Evolutionary conservation across 2,329 filamentous ascomycete genomes (phyloP), one percentile per base, ranked within the genome.

Genomic region (Aureobasidium sp.): DNA sequence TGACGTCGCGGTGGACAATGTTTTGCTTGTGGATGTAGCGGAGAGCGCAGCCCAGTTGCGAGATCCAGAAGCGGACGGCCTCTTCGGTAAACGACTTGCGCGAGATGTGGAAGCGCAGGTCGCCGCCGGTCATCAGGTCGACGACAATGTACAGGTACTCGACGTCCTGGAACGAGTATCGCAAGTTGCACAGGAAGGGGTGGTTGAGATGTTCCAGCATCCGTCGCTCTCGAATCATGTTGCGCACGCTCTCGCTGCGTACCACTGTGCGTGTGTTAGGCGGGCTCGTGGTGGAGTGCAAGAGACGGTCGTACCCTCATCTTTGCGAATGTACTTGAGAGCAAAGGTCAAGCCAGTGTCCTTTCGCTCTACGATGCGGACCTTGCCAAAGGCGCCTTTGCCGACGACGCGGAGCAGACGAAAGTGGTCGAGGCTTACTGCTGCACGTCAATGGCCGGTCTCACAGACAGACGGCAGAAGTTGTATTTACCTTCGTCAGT

Each of bases 141-240:
- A 99, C 91, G 59, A 99, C 93, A 61, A 99, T 86, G 71, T 81
- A 96, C 91, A 99, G 88, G 77, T 99, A 99, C 76, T 99, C 94
- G 70, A 97, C 91, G 76, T 99, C 94, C 77, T 99, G 94, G 74
- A 99, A 99, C 77, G 92, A 97, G 79, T 97, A 99, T 70, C 94
- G 89, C 80, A 99, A 80, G 76, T 99, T 99, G 80, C 93, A 97
- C 68, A 99, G 89, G 75, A 97, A 99, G 29, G 93, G 91, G 72
- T 99, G 94, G 74, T 96, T 97, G 70, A 99, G 84, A 75, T 97
- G 91, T 78, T 99, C 92, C 72, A 99, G 84, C 94, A 99, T 99
- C 73, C 93, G 87, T 66, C 94, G 86, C 80, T 99, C 94, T 69
- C 94, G 88, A 72, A 99, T 94, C 68, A 99, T 99, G 75, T 99